phyloP scores from a whole-genome alignment of 495 filamentous ascomycete genomes.

The Aspergillus cavernicola region DNA sequence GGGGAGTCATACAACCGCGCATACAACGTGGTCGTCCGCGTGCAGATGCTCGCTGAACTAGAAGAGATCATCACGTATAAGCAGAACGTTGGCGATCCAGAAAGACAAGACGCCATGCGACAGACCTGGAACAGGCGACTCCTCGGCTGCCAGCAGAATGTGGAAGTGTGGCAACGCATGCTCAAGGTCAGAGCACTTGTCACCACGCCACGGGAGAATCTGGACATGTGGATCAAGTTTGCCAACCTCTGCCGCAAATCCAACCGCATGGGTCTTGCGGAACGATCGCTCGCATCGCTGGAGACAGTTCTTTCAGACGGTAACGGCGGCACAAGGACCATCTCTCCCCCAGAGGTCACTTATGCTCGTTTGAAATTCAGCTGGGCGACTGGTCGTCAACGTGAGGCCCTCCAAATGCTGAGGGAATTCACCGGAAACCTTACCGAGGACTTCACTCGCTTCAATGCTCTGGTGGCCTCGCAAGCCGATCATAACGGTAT shows the following conservation, averaged over 20 bases:
- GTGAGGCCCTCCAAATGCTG: slow-evolving; percentile 71
- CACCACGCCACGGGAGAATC: slow-evolving; percentile 83
- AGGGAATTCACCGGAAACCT: slow-evolving; percentile 77
- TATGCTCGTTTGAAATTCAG: slow-evolving; percentile 94
- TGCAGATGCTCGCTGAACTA: slow-evolving; percentile 97
- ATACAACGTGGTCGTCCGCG: slow-evolving; percentile 90
- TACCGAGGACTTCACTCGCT: slow-evolving; percentile 66
- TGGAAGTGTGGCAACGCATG: slow-evolving; percentile 98
- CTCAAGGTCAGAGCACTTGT: slow-evolving; percentile 91
- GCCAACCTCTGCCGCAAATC: slow-evolving; percentile 96
- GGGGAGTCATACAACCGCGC: slow-evolving; percentile 96
- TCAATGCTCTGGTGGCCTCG: slow-evolving; percentile 51
- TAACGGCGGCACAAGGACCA: slow-evolving; percentile 47
- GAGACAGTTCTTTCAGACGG: slow-evolving; percentile 59
- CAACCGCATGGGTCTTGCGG: slow-evolving; percentile 88
- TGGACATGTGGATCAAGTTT: slow-evolving; percentile 99
- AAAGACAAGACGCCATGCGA: slow-evolving; percentile 87
- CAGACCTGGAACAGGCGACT: slow-evolving; percentile 92
- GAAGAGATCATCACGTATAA: slow-evolving; percentile 99
- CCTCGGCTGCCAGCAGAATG: slow-evolving; percentile 92
- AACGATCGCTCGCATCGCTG: slow-evolving; percentile 84
- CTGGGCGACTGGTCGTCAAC: slow-evolving; percentile 74
- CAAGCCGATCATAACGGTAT: slow-evolving; percentile 39
- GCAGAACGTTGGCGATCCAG: slow-evolving; percentile 69
- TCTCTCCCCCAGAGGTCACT: slow-evolving; percentile 70